Conservation (phyloP, 2,329 filamentous ascomycete species). For the Cytospora leucostoma region DNA sequence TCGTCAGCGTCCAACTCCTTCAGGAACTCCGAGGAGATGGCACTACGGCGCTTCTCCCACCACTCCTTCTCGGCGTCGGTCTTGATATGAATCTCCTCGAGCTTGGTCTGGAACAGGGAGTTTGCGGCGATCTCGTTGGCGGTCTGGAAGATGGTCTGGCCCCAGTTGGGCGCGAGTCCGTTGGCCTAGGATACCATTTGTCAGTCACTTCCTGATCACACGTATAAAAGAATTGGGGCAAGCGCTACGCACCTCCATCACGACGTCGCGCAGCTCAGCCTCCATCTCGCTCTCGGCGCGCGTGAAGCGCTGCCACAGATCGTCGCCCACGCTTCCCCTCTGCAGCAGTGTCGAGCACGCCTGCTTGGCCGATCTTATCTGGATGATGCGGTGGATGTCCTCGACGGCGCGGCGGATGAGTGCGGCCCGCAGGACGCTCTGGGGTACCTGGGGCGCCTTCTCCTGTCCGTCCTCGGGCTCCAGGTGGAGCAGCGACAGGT, state of each 20-base stretch:
- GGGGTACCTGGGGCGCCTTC: constrained; percentile 72
- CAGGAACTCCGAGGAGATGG: constrained; percentile 76
- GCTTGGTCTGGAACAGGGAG: constrained; percentile 69
- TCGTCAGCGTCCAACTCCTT: constrained; percentile 76
- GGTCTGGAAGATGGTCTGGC: constrained; percentile 92
- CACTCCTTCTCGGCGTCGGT: constrained; percentile 76
- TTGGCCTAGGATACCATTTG: constrained; percentile 68
- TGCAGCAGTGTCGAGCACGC: constrained; percentile 82
- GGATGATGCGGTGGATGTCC: constrained; percentile 88
- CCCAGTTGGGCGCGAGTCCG: constrained; percentile 85
- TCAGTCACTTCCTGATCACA: neutral
- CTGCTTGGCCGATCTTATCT: constrained; percentile 85
- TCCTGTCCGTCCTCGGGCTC: constrained; percentile 62
- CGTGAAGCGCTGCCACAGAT: constrained; percentile 89
- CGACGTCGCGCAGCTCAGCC: constrained; percentile 90
- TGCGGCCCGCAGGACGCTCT: constrained; percentile 83
- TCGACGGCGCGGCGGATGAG: constrained; percentile 87
- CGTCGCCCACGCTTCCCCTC: constrained; percentile 90
- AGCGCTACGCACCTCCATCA: constrained; percentile 70
- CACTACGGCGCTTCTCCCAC: constrained; percentile 84
- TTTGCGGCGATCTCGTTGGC: constrained; percentile 96
- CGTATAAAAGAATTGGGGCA: neutral
- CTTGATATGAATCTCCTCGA: constrained; percentile 74
- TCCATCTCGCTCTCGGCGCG: constrained; percentile 97
- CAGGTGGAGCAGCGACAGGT: constrained; percentile 87